Conservation (phyloP, 1,139 yeast species). For the Blastobotrys aristatus region DNA sequence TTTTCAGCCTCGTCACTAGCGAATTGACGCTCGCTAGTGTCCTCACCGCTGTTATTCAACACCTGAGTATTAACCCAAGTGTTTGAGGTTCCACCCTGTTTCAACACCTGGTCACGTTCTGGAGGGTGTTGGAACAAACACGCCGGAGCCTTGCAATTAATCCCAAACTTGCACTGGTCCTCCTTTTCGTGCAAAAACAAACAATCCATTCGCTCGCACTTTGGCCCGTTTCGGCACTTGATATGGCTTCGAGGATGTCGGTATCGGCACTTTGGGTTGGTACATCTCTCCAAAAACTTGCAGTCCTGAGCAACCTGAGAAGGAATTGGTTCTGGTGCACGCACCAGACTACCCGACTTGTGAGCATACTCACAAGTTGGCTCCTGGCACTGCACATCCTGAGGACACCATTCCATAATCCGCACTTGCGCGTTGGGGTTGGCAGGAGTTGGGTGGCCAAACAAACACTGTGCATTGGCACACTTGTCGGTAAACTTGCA, state of each 20-base stretch:
- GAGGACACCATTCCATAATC: constrained; percentile 70
- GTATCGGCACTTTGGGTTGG: constrained; percentile 70
- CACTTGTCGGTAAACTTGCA: constrained; percentile 77
- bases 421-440: constrained; percentile 67
- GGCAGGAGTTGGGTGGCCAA: constrained; percentile 89
- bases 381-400: constrained; percentile 60
- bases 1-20: constrained; percentile 76
- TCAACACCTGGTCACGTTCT: constrained; percentile 44
- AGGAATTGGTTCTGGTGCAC: constrained; percentile 27
- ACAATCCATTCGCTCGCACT: constrained; percentile 76
- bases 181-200: constrained; percentile 72
- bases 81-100: constrained; percentile 13
- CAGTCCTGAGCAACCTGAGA: constrained; percentile 59
- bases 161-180: constrained; percentile 76
- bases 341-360: constrained; percentile 54
- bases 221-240: constrained; percentile 75
- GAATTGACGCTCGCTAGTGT: constrained; percentile 56
- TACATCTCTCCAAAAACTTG: constrained; percentile 69
- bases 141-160: constrained; percentile 59
- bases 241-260: constrained; percentile 75
- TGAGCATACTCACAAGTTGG: constrained; percentile 66
- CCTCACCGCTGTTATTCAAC: background rate
- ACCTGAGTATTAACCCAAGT: constrained; percentile 39
- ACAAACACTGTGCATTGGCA: constrained; percentile 72
- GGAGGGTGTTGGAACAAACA: constrained; percentile 79